Conservation (phyloP, 2,329 filamentous ascomycete genomes). For the Fusarium heterosporum region DNA sequence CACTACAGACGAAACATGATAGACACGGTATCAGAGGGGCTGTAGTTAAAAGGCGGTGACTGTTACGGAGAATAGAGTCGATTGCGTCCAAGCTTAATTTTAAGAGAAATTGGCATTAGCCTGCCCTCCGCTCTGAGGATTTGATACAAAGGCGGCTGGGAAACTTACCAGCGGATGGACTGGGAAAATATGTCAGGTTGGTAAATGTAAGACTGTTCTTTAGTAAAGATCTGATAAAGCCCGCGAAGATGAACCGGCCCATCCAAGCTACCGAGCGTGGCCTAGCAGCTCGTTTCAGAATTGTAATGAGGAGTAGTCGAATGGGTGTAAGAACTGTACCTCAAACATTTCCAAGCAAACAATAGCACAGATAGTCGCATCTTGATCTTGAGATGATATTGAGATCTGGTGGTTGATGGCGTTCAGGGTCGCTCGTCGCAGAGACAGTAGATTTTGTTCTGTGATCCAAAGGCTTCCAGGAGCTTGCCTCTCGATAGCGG, state of each 20-base stretch:
- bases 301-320: background rate
- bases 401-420: background rate
- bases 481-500: background rate
- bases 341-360: slow-evolving; percentile 3
- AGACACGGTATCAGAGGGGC: background rate
- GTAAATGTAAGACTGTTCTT: background rate
- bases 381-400: background rate
- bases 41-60: background rate
- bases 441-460: background rate
- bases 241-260: background rate
- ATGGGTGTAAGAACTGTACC: background rate
- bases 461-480: background rate
- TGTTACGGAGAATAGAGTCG: background rate
- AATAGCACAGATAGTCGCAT: background rate
- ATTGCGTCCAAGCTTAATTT: background rate
- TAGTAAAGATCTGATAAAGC: background rate
- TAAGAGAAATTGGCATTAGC: background rate
- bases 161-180: background rate
- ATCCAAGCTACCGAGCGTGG: background rate
- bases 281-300: background rate
- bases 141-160: background rate
- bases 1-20: background rate
- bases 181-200: background rate
- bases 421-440: background rate
- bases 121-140: background rate